Conservation (phyloP, 371 early-diverging fungal species). For the Mucor irregularis region DNA sequence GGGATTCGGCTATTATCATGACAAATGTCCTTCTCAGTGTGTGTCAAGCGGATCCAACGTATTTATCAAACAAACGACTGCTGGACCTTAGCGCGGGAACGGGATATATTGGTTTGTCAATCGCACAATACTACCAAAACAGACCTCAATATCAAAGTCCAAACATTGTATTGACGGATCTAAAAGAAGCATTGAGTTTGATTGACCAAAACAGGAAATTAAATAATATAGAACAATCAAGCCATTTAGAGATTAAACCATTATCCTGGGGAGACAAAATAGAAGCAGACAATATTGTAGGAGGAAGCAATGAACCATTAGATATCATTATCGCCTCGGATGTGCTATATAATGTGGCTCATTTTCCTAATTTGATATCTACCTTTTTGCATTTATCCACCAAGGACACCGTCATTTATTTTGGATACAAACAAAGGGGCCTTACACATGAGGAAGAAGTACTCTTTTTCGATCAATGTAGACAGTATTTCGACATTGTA, state of each 20-base stretch:
- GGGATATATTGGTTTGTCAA: conserved; percentile 18
- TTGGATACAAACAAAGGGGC: conserved; percentile 60
- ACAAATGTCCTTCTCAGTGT: conserved; percentile 28
- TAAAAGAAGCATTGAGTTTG: conserved; percentile 39
- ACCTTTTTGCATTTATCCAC: conserved; percentile 14
- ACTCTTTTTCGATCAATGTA: conserved; percentile 42
- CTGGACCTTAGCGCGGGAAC: conserved; percentile 52
- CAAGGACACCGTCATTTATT: conserved; percentile 38
- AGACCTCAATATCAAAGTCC: conserved; percentile 8
- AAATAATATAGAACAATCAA: conserved; percentile 21
- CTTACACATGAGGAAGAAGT: conserved; percentile 39
- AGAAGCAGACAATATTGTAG: neutral
- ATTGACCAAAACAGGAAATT: conserved; percentile 33
- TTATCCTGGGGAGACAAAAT: conserved; percentile 23
- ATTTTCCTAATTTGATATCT: conserved; percentile 33
- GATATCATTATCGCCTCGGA: conserved; percentile 53
- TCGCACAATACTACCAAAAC: conserved; percentile 3
- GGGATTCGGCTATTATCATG: conserved; percentile 55
- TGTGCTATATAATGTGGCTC: conserved; percentile 46
- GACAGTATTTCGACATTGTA: neutral
- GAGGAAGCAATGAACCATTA: neutral
- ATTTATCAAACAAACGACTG: conserved; percentile 25
- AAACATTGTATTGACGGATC: conserved; percentile 35
- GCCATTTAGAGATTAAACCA: conserved; percentile 12
- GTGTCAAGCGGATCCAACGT: conserved; percentile 10